A percentile compares a stretch with the other conserved stretches of the same genome.
Evolutionary conservation across 75 land plant genomes (phyloP).

Genomic region (Isoetes taiwanensis): DNA sequence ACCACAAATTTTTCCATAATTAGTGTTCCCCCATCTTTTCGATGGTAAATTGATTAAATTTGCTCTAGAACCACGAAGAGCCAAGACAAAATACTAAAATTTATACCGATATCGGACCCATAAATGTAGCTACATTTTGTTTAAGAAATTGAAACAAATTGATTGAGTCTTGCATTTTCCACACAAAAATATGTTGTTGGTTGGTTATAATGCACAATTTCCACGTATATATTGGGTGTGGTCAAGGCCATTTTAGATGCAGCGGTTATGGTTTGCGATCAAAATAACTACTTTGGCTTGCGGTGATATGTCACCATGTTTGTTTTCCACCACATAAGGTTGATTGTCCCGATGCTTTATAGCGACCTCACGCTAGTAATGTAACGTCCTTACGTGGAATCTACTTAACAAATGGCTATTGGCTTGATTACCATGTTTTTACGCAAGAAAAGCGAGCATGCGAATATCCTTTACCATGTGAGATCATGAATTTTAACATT

Average conservation of each 20-base stretch:
- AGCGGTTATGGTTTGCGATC: conserved; percentile 90
- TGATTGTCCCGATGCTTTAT: not conserved
- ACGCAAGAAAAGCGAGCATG: conserved; percentile 65
- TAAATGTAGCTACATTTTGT: too few species aligned
- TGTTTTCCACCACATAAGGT: not conserved
- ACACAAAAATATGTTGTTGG: too few species aligned
- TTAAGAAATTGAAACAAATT: too few species aligned
- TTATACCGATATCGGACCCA: too few species aligned
- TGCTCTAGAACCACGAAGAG: conserved; percentile 96
- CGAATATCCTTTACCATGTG: too few species aligned
- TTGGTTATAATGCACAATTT: too few species aligned
- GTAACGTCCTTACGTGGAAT: conserved; percentile 41
- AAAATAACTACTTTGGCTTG: conserved; percentile 54
- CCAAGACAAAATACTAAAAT: too few species aligned
- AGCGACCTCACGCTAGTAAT: conserved; percentile 36
- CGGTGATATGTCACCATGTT: not conserved
- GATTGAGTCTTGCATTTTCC: too few species aligned
- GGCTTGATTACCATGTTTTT: conserved; percentile 72
- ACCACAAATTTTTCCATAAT: conserved; percentile 63
- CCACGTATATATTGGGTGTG: conserved; percentile 57
- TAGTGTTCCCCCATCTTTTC: conserved; percentile 70
- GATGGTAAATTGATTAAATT: conserved; percentile 62
- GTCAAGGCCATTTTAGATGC: conserved; percentile 77
- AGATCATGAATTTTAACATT: too few species aligned
- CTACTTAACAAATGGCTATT: conserved; percentile 84